Evolutionary conservation across 192 early-diverging fungal species (phyloP), one percentile per base, ranked within the genome.

Genomic region (Dissophora ornata): DNA sequence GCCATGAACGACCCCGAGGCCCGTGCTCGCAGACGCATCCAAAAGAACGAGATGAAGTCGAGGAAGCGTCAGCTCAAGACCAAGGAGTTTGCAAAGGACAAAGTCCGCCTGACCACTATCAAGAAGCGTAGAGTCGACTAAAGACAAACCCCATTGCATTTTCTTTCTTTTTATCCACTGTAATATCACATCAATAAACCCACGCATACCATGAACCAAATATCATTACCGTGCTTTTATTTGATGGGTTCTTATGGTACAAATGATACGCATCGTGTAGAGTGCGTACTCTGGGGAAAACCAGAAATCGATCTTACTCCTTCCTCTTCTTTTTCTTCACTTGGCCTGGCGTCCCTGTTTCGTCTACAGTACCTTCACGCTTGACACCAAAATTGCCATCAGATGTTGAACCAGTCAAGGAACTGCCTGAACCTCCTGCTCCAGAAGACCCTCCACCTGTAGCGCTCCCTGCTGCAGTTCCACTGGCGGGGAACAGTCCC

Each of bases 1-100:
- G 86, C 88, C 19, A 85, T 93, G 42, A 80, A 86, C 50, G 92
- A 95, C 58, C 94, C 96, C 0, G 90, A 91, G 77, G 81, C 87
- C 30, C 79, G 85, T 19, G 91, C 94, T 6, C 83, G 84, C 53
- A 85, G 90, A 54, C 89, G 90, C 53, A 54, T 89, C 19, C 84
- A 90, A 58, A 93, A 90, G 80, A 90, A 90, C 60, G 88, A 89
- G 59, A 88, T 89, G 83, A 91, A 92, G 54, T 83, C 83, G 26
- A 71, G 82, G 19, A 86, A 79, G 29, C 87, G 89, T 30, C 92
- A 92, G 69, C 82, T 89, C 48, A 92, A 90, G 65, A 81, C 85
- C n/a, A 84, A 84, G 62, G 91, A 92, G 46, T 73, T 81, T 60
- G 85, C 82, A 2, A 75, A 80, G 29, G 83, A 85, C 64, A 89